Evolutionary conservation across 2,329 filamentous ascomycete species (phyloP).

Genomic region (Penicillium concentricum): DNA sequence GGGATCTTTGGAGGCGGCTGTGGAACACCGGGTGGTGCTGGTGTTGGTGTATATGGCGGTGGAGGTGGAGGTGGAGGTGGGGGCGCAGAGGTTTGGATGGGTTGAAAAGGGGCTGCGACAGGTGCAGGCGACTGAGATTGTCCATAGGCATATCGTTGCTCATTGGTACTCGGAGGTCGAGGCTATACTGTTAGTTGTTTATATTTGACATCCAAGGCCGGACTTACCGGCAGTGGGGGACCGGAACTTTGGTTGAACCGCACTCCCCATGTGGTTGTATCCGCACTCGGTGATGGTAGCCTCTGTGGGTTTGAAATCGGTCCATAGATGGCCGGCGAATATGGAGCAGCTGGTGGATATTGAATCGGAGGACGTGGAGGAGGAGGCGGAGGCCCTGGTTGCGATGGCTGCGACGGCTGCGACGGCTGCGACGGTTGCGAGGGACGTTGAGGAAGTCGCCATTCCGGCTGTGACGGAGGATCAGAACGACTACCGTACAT

Average conservation of each 20-base stretch:
- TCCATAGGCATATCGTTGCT: constrained; percentile 20
- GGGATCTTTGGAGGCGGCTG: constrained; percentile 46
- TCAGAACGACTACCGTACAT: constrained; percentile 38
- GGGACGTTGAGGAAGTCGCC: constrained; percentile 34
- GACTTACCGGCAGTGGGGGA: constrained; percentile 40
- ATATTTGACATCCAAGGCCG: not conserved
- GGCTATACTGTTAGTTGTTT: constrained; percentile 27
- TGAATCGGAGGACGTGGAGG: constrained; percentile 21
- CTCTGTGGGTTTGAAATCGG: constrained; percentile 29
- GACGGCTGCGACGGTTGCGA: constrained; percentile 20
- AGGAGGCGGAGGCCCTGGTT: constrained; percentile 23
- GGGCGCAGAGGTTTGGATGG: constrained; percentile 11
- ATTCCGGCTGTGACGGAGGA: constrained; percentile 39
- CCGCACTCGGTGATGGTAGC: constrained; percentile 23
- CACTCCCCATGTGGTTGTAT: constrained; percentile 46
- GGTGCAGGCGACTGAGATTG: constrained; percentile 20
- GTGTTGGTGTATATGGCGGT: constrained; percentile 23
- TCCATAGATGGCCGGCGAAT: constrained; percentile 39
- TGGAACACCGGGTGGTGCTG: constrained; percentile 23
- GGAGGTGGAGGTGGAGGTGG: constrained; percentile 4
- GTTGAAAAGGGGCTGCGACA: constrained; percentile 21
- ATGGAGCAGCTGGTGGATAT: constrained; percentile 37
- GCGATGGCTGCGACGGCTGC: constrained; percentile 16
- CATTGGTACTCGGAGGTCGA: constrained; percentile 36
- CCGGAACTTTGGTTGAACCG: constrained; percentile 39